Conservation (phyloP, 225 moss, liverwort and hornwort genomes). For the Rhytidiadelphus loreus region DNA sequence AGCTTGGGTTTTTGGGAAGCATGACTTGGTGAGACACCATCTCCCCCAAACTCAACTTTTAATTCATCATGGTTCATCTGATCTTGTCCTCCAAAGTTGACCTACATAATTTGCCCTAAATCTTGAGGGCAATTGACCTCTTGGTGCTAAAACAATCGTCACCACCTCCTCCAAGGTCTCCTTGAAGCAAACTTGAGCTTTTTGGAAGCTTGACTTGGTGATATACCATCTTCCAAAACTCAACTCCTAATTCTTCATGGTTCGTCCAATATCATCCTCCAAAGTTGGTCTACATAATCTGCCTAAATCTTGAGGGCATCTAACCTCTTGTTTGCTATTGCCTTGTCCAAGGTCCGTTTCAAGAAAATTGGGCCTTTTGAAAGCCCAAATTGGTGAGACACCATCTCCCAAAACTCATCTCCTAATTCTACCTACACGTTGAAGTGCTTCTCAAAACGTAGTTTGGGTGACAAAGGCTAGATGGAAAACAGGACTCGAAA, state of each 20-base stretch:
- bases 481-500: neutral
- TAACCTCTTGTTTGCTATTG: fast-evolving
- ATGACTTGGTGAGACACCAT: neutral
- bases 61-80: neutral
- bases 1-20: fast-evolving
- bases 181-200: fast-evolving
- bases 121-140: neutral
- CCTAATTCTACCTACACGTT: neutral
- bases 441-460: neutral
- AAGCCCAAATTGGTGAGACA: neutral
- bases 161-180: no score
- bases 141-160: fast-evolving
- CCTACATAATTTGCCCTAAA: neutral
- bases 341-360: neutral
- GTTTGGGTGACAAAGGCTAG: neutral
- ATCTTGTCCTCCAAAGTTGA: neutral
- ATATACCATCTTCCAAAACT: neutral
- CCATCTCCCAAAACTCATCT: neutral
- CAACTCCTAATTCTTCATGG: neutral
- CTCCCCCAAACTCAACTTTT: neutral
- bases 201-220: neutral
- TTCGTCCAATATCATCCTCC: neutral
- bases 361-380: neutral
- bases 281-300: neutral
- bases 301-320: neutral